These are phyloP conservation scores for Fraxinus cuspidata DNA, from an alignment of 257 asterid genomes.

Conservation along the genomic window DNA sequence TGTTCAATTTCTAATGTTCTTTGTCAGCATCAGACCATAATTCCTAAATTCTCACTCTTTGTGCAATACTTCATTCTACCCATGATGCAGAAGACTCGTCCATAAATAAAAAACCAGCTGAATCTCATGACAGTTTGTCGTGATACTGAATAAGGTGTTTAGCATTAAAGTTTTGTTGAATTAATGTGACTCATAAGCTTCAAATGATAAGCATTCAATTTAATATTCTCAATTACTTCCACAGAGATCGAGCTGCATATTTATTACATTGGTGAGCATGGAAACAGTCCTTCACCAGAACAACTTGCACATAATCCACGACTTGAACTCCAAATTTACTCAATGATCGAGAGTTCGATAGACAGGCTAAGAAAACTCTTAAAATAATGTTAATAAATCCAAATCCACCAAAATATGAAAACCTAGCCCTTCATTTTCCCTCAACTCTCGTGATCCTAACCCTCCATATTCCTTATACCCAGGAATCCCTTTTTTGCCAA, in stretches of 20 bases:
- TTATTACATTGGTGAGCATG: neutral
- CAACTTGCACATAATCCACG: neutral
- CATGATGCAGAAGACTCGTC: neutral
- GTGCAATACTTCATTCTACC: neutral
- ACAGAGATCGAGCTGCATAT: neutral
- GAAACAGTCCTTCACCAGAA: neutral
- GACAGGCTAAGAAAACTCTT: neutral
- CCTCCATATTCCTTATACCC: too few relatives aligned
- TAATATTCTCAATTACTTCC: neutral
- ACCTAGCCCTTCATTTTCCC: neutral
- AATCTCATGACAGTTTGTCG: neutral
- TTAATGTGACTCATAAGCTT: neutral
- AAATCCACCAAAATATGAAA: neutral
- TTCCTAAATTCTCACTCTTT: neutral
- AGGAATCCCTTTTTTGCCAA: too few relatives aligned
- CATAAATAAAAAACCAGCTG: neutral
- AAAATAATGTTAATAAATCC: neutral
- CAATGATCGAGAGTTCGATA: neutral
- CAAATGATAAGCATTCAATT: neutral
- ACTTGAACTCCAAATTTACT: neutral
- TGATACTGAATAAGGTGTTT: neutral
- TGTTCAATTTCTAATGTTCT: neutral
- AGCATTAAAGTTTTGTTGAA: neutral
- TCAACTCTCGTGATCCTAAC: too few relatives aligned
- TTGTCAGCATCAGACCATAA: neutral